Evolutionary conservation across 106 monocot genomes (phyloP).

Genomic region (Apostasia ramifera): DNA sequence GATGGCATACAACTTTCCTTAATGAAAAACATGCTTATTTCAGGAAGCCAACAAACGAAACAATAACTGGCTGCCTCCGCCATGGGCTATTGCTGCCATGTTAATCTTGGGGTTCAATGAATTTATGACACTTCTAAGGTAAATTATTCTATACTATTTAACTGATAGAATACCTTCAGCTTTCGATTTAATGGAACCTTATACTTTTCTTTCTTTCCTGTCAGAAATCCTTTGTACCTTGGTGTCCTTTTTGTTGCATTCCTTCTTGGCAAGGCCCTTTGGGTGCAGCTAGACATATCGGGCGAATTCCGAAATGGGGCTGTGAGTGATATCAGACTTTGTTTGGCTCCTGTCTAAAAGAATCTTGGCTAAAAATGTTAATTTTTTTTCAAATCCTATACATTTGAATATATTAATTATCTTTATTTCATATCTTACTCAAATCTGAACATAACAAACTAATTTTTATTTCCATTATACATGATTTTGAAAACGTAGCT

Average conservation of each 20-base stretch:
- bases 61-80: slow-evolving; percentile 94
- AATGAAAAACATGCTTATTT: not conserved
- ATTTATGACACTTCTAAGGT: slow-evolving; percentile 91
- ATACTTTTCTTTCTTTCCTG: slow-evolving; percentile 2
- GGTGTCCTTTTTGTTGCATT: slow-evolving; percentile 67
- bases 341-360: not conserved
- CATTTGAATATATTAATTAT: too few relatives aligned
- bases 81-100: slow-evolving; percentile 88
- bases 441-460: too few relatives aligned
- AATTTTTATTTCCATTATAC: too few relatives aligned
- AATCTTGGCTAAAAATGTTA: not conserved
- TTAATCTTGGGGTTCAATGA: slow-evolving; percentile 91
- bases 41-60: slow-evolving; percentile 90
- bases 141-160: not conserved
- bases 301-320: slow-evolving; percentile 79
- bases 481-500: too few relatives aligned
- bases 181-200: not conserved
- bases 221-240: slow-evolving; percentile 88
- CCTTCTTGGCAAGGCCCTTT: slow-evolving; percentile 81
- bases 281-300: slow-evolving; percentile 92
- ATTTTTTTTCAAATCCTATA: not conserved
- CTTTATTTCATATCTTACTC: too few relatives aligned
- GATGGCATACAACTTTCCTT: too few relatives aligned
- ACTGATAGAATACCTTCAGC: not conserved
- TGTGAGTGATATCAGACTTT: slow-evolving; percentile 39